These are phyloP conservation scores for Tetracentron sinense DNA, from an alignment of 164 flowering plant genomes.

Conservation along the genomic window DNA sequence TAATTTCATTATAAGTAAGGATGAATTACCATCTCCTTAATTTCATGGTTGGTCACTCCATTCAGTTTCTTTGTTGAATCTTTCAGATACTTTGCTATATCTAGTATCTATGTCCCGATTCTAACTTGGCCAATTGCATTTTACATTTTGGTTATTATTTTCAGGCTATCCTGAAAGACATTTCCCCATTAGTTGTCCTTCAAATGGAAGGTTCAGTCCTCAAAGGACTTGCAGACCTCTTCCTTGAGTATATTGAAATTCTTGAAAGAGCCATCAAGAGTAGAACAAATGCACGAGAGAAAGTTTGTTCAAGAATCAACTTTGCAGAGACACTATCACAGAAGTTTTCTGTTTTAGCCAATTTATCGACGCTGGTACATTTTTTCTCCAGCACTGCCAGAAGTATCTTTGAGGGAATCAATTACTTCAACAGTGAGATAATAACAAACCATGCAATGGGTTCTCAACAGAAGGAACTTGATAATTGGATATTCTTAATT, in stretches of 20 bases:
- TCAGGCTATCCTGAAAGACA: conserved; percentile 42
- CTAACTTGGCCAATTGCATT: neutral
- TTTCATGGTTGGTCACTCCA: neutral
- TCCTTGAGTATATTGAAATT: conserved; percentile 39
- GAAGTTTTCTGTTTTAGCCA: conserved; percentile 48
- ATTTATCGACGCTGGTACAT: conserved; percentile 36
- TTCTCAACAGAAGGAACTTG: conserved; percentile 27
- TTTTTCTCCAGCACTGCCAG: conserved; percentile 32
- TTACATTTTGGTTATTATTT: conserved; percentile 7
- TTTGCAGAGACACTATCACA: conserved; percentile 34
- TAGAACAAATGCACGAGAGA: conserved; percentile 18
- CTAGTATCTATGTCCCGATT: neutral
- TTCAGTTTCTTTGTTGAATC: neutral
- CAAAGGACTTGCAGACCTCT: conserved; percentile 44
- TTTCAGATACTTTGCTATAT: conserved; percentile 1
- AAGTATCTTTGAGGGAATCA: conserved; percentile 17
- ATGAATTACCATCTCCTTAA: neutral
- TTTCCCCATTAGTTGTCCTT: conserved; percentile 36
- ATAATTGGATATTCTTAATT: conserved; percentile 19
- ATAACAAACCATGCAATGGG: conserved; percentile 2
- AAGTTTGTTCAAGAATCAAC: conserved; percentile 24
- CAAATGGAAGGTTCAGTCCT: conserved; percentile 52
- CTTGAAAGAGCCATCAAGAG: conserved; percentile 37
- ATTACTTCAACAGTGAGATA: conserved; percentile 14
- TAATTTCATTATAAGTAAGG: neutral